phyloP scores from a whole-genome alignment of 345 rosid species.

The Pelargonium nanum region DNA sequence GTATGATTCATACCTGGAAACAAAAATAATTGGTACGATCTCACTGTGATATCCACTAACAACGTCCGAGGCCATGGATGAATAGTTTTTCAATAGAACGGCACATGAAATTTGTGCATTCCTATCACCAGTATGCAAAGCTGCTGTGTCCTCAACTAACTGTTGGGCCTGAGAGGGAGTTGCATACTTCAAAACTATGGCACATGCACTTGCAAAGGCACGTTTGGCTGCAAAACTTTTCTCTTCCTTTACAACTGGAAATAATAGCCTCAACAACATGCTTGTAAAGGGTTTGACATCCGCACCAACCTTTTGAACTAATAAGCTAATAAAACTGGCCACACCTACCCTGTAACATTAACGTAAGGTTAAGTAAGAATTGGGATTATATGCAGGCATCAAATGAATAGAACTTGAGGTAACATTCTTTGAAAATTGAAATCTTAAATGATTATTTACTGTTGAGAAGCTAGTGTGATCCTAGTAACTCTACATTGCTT shows the following conservation, averaged over 20 bases:
- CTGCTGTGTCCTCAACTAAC: slow-evolving; percentile 76
- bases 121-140: slow-evolving; percentile 69
- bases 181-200: slow-evolving; percentile 62
- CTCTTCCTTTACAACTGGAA: slow-evolving; percentile 78
- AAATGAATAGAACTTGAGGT: neutral
- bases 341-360: slow-evolving; percentile 71
- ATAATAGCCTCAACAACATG: slow-evolving; percentile 54
- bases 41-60: slow-evolving; percentile 56
- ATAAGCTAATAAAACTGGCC: slow-evolving; percentile 70
- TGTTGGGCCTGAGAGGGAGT: slow-evolving; percentile 57
- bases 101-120: slow-evolving; percentile 81
- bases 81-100: slow-evolving; percentile 66
- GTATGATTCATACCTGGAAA: slow-evolving; percentile 50
- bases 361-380: neutral
- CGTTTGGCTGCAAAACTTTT: slow-evolving; percentile 72
- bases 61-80: slow-evolving; percentile 68
- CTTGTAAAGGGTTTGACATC: slow-evolving; percentile 68
- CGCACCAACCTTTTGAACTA: slow-evolving; percentile 68
- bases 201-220: slow-evolving; percentile 90
- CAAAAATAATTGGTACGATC: slow-evolving; percentile 66
- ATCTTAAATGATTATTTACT: no score
- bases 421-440: neutral
- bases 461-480: no score
- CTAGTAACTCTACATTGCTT: no score
- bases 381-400: neutral